Evolutionary conservation across 2,329 filamentous ascomycete genomes (phyloP), one percentile per base, ranked within the genome.

Genomic region (Hypomyces rosellus): DNA sequence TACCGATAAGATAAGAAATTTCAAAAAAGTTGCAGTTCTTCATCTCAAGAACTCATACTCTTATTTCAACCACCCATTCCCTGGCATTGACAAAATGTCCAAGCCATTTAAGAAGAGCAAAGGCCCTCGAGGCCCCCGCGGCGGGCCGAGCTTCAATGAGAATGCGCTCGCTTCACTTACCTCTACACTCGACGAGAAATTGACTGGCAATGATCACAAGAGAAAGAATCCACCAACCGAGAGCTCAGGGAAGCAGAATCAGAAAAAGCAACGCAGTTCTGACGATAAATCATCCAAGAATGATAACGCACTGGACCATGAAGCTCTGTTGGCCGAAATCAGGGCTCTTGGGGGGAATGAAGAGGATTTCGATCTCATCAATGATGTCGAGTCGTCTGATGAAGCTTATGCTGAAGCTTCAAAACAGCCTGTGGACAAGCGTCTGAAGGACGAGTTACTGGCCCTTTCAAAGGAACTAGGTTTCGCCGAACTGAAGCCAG

Each of bases 341-440:
- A 72, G 75, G 55, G 80, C 80, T 13, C 69, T 87, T 2, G 84
- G 82, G 3, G 84, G 84, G 13, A 81, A 84, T 48, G 80, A 86
- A 63, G 74, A 80, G 39, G 84, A 86, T 55, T 63, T 84, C 40
- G 77, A 80, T 34, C 73, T 86, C 34, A 75, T 86, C 48, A 77
- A 74, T 39, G 79, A 77, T 52, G 68, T 72, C 12, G 67, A 71
- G 34, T 74, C 71, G 4, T 69, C 71, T 15, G 68, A 72, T 50
- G 67, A 70, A 46, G 67, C 63, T 16, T 59, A 62, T 39, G 56
- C 54, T n/a, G 60, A 63, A 40, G 62, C 56, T 34, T 58, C 59
- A 34, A 65, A 65, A 43, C 64, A 63, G 34, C 59, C 66, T 14
- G 58, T 70, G 5, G 75, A 78, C 52, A 76, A 75, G 61, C 56